Conservation (phyloP, 306 rosid species). For the Trichosanthes cucumerina region DNA sequence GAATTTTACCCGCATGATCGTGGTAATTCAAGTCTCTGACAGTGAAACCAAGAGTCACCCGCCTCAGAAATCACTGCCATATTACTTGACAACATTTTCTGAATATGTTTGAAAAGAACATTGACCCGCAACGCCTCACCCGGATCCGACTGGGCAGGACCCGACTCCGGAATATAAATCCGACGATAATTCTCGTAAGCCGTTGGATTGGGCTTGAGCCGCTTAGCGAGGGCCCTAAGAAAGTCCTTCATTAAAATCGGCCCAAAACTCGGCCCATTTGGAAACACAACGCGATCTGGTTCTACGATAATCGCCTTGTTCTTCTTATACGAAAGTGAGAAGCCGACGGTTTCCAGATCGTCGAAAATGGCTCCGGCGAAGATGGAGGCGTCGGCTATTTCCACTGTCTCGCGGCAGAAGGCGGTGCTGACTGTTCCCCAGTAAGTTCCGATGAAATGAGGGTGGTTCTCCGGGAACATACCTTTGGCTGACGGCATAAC, state of each 20-base stretch:
- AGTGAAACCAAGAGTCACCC: conserved; percentile 72
- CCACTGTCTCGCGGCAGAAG: conserved; percentile 55
- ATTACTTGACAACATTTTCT: conserved; percentile 51
- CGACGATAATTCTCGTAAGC: conserved; percentile 69
- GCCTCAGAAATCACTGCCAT: conserved; percentile 75
- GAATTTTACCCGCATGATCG: neutral
- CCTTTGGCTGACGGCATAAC: conserved; percentile 93
- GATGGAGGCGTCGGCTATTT: conserved; percentile 54
- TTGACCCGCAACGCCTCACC: conserved; percentile 71
- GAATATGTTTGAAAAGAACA: conserved; percentile 64
- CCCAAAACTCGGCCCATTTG: conserved; percentile 44
- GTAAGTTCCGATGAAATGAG: conserved; percentile 83
- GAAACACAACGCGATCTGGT: conserved; percentile 44
- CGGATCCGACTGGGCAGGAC: conserved; percentile 36
- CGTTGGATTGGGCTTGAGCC: conserved; percentile 31
- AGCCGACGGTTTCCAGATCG: conserved; percentile 49
- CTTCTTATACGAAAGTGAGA: conserved; percentile 50
- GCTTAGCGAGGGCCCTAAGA: conserved; percentile 29
- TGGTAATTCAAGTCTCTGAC: neutral
- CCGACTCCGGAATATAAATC: conserved; percentile 67
- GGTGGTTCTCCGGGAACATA: conserved; percentile 63
- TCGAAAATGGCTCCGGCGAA: conserved; percentile 53
- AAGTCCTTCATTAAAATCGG: conserved; percentile 56
- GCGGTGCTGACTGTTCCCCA: conserved; percentile 70
- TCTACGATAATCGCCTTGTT: conserved; percentile 45